Evolutionary conservation across 1,139 yeast species (phyloP).

Genomic region (Arxiozyma slooffiae): DNA sequence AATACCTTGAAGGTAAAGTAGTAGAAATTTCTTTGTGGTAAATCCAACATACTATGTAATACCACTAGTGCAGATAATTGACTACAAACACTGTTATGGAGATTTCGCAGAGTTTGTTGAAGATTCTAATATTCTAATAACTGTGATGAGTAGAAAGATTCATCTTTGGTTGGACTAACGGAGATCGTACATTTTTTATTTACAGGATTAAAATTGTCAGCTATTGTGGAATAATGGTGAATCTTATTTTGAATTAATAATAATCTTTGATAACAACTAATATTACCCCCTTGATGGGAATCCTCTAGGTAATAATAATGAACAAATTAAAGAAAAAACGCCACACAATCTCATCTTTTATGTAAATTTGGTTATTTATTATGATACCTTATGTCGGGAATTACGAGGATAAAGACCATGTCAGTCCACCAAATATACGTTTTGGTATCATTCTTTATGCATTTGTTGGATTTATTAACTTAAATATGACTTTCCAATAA

Average conservation of each 20-base stretch:
- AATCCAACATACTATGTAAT: conserved; percentile 64
- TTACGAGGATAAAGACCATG: not conserved
- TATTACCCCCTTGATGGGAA: not conserved
- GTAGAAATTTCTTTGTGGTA: conserved; percentile 49
- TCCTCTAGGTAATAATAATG: not conserved
- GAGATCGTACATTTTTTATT: not conserved
- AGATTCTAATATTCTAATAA: conserved; percentile 17
- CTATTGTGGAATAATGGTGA: not conserved
- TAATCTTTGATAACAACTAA: not conserved
- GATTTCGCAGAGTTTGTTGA: conserved; percentile 15
- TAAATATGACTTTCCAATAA: too few relatives aligned
- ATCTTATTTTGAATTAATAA: not conserved
- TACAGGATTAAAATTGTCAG: not conserved
- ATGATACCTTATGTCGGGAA: not conserved
- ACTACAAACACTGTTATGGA: conserved; percentile 40
- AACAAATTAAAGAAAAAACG: not conserved
- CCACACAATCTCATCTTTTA: not conserved
- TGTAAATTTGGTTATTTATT: too few relatives aligned
- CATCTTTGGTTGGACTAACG: not conserved
- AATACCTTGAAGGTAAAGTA: conserved; percentile 69
- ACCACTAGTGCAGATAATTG: conserved; percentile 64
- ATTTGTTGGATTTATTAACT: too few relatives aligned
- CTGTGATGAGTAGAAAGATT: conserved; percentile 7
- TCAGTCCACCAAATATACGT: not conserved
- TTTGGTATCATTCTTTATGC: not conserved